Base-by-base conservation (phyloP, 164 flowering plant genomes). In the Pachysandra terminalis region DNA sequence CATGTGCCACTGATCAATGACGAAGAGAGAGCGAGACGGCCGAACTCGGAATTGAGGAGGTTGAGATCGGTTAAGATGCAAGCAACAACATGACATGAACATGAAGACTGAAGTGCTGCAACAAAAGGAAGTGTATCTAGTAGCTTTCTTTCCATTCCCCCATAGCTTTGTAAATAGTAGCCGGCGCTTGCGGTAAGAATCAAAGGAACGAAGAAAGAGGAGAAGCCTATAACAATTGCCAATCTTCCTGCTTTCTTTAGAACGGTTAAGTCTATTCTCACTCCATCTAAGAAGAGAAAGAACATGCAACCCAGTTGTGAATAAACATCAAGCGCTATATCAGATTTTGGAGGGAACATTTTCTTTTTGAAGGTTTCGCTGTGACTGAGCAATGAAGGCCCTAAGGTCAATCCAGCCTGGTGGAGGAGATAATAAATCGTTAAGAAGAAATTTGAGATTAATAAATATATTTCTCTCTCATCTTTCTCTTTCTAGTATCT, bases 41-140 rank as follows among this genome's bases (percentile, higher is more conserved):
- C 87, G 4, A 84, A 70, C 55, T 84, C 87, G 9, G 87, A 82
- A 40, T 80, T 84, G 55, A 82, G 84, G 55, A 84, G 69, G 59
- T 80, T 75, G 28, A 84, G 77, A 67, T 84, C 87, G 8, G 67
- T 61, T 9, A 84, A 80, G 56, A 80, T 69, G 77, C 78, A 71
- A 52, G 74, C 76, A 22, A 82, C 48, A 13, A 75, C 82, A 8
- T 81, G 79, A 56, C 80, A 84, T 56, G 80, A 61, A 1, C 82
- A 62, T 60, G 76, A 21, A 28, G 85, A 81, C 32, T 59, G 74
- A 25, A 74, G 14, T 26, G 58, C 59, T 1, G 71, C 76, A 27
- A 80, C 54, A 19, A 13, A 27, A 12, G 71, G 79, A 45, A 81
- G 75, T 25, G 59, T 26, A 0, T 16, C 17, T 27, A 51, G 40